These are phyloP conservation scores for Penicillium canescens DNA, from an alignment of 495 filamentous ascomycete genomes.

Conservation along the genomic window DNA sequence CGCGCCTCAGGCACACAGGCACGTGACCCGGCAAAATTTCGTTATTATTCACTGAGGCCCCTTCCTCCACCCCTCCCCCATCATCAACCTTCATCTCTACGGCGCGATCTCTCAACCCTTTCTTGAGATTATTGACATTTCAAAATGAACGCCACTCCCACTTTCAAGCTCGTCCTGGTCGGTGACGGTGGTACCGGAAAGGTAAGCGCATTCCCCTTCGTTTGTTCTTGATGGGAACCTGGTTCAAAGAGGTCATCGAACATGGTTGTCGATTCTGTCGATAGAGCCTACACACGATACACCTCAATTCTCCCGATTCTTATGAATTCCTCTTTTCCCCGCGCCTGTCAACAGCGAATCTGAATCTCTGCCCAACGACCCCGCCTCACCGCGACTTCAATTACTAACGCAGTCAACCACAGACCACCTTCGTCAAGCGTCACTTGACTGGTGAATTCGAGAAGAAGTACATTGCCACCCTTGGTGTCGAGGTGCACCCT, in stretches of 20 bases:
- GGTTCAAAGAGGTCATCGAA: neutral
- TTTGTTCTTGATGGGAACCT: conserved; percentile 5
- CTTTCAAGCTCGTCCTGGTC: conserved; percentile 99
- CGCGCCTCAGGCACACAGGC: conserved; percentile 30
- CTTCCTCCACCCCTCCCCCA: conserved; percentile 22
- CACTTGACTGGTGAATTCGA: conserved; percentile 99
- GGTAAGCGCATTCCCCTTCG: conserved; percentile 56
- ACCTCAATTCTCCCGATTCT: conserved; percentile 7
- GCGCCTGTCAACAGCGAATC: conserved; percentile 33
- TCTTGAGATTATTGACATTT: conserved; percentile 15
- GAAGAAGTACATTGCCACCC: conserved; percentile 99
- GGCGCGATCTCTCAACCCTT: conserved; percentile 1
- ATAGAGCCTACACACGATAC: neutral
- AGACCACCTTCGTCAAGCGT: conserved; percentile 99
- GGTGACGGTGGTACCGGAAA: conserved; percentile 99
- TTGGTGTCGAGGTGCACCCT: conserved; percentile 99
- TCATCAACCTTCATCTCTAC: conserved; percentile 14
- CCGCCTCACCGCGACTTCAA: conserved; percentile 19
- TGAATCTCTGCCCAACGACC: conserved; percentile 30
- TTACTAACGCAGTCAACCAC: conserved; percentile 34
- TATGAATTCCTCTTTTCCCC: conserved; percentile 19
- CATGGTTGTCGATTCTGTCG: conserved; percentile 2
- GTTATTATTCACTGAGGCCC: conserved; percentile 27
- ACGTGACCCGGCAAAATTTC: conserved; percentile 53
- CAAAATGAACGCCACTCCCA: conserved; percentile 67